Evolutionary conservation across 1,139 yeast genomes (phyloP), one percentile per base, ranked within the genome.

Genomic region (Nakaseomyces sp.): DNA sequence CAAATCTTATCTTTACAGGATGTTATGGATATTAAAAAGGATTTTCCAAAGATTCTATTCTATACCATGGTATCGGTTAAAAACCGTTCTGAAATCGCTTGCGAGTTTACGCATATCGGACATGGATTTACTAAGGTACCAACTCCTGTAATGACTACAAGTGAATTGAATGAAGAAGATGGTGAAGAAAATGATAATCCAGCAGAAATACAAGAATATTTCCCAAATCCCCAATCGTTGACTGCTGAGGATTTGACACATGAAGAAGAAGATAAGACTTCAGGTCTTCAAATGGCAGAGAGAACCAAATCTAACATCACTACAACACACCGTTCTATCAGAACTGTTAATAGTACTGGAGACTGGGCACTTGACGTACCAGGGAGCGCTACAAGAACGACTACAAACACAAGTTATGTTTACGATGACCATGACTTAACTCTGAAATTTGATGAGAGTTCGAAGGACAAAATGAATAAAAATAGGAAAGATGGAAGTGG

Each of bases 1-100:
- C 67, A 64, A 42, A 57, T 67, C 41, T 49, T 66, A 19, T 54
- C 64, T 2, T 47, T 67, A 19, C 57, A 58, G 16, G 69, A 66
- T 32, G 52, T 67, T 19, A 47, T 64, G 30, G 65, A 58, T 19
- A 46, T 51, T 24, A 60, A 61, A 33, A 54, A 52, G 38, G 51
- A 53, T 29, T 55, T 58, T 6, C 57, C 58, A 3, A 67, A 65
- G 47, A 58, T 67, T 17, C 45, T 67, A n/a, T 66, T 67, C 45
- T 67, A 66, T 48, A 58, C 69, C 8, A 52, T 65, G 53, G 60
- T 59, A 8, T 39, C 47, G 30, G 44, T 50, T 4, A 43, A 45
- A 16, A 37, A 36, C n/a, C 32, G 40, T 16, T 25, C 31, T 18
- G 28, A 20, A 29, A 39, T 39, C 13, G 28, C 33, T 5, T 35